Evolutionary conservation across 192 early-diverging fungal genomes (phyloP), one percentile per base, ranked within the genome.

Genomic region (Coemansia sp.): DNA sequence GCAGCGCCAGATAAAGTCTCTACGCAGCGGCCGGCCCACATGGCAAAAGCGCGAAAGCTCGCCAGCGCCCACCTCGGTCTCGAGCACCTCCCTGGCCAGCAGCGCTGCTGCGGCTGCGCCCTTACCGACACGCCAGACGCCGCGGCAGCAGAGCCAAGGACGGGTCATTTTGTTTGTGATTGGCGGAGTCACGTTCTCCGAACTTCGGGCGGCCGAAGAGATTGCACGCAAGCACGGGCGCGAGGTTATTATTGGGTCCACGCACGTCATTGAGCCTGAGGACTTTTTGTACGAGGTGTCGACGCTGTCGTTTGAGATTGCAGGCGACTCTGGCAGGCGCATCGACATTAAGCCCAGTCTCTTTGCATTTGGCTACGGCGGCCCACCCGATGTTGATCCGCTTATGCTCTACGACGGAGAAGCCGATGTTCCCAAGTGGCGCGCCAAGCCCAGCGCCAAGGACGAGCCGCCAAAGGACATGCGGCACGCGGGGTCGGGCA

Each of bases 21-120:
- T 79, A 45, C 77, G 77, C 29, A 69, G 66, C 25, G 66, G 69
- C 10, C 54, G 63, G 42, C 77, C 69, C 8, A 73, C 77, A n/a
- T 79, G 77, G 77, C 77, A 79, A 54, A 79, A 79, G 63, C 77
- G 77, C 47, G 77, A 79, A 21, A 73, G 70, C 63, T 55, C 77
- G 11, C 77, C 77, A 9, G 55, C 73, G 2, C 45, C 43, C 16
- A 42, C 58, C 22, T 22, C 62, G 5, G 42, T 27, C 0, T 42
- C 56, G n/a, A 61, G 50, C 22, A 42, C 59, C 8, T 51, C 63
- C n/a, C 48, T 62, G 19, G 32, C 54, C 21, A 53, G 54, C 28
- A 53, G 42, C 30, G 10, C 53, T 23, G 22, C 61, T 27, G 58
- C 54, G 16, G 47, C 69, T 6, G 28, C 12, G 21, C 24, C 53